These are phyloP conservation scores for Pyrenula aspistea DNA, from an alignment of 495 filamentous ascomycete species.

Conservation along the genomic window DNA sequence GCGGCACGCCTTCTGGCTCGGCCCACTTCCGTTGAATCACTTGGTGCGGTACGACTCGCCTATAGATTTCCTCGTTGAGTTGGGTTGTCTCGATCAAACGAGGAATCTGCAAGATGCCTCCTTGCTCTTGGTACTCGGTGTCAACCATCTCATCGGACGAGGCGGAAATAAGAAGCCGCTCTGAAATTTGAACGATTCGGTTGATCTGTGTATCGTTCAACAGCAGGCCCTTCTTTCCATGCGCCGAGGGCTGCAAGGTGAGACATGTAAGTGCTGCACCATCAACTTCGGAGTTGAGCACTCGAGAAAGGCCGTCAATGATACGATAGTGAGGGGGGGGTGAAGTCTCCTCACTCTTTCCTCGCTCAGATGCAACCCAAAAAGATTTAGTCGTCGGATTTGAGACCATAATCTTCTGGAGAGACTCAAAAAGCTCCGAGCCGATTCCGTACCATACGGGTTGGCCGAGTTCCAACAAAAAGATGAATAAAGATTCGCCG, in stretches of 20 bases:
- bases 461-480: not conserved
- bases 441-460: not conserved
- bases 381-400: not conserved
- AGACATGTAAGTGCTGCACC: not conserved
- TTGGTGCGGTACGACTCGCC: not conserved
- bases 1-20: not conserved
- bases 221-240: not conserved
- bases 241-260: not conserved
- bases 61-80: not conserved
- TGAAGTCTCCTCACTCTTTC: not conserved
- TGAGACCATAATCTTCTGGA: too few relatives aligned
- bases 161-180: not conserved
- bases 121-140: not conserved
- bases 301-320: not conserved
- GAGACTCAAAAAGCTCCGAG: not conserved
- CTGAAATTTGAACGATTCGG: not conserved
- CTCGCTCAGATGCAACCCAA: not conserved
- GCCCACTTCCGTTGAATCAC: not conserved
- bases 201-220: too few relatives aligned
- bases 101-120: not conserved
- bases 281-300: not conserved
- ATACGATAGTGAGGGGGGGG: not conserved
- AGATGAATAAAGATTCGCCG: not conserved
- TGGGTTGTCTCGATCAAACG: constrained; percentile 4
- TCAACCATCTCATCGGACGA: not conserved